Conservation (phyloP, 257 asterid species). For the Jasminum sambac region DNA sequence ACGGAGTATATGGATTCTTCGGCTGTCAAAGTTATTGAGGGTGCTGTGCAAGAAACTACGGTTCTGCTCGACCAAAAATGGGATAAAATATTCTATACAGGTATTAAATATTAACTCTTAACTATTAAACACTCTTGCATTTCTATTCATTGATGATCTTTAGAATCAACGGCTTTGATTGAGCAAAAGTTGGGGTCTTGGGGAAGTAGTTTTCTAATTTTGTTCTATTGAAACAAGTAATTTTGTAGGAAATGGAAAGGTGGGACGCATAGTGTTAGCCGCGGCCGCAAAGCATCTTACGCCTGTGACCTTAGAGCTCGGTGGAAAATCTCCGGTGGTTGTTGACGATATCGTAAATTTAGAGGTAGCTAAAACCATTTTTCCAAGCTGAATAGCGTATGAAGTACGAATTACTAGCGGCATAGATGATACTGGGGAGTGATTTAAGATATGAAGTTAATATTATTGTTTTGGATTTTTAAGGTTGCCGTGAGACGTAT, state of each 20-base stretch:
- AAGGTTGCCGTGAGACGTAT: conserved; percentile 79
- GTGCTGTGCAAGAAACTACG: conserved; percentile 46
- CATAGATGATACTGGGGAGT: too few species aligned
- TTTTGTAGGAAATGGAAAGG: conserved; percentile 62
- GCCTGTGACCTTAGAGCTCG: conserved; percentile 86
- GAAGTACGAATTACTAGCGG: too few species aligned
- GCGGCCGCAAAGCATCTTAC: conserved; percentile 94
- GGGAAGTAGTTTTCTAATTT: not conserved
- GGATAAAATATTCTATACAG: conserved; percentile 67
- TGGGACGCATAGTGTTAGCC: conserved; percentile 74
- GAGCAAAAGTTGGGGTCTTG: not conserved
- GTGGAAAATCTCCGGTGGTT: conserved; percentile 79
- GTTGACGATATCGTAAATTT: conserved; percentile 69
- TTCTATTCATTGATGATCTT: conserved; percentile 2
- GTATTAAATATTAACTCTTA: too few species aligned
- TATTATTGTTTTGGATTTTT: conserved; percentile 13
- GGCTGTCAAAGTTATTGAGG: conserved; percentile 48
- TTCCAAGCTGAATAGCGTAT: too few species aligned
- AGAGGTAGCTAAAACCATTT: conserved; percentile 35
- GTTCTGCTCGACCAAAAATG: conserved; percentile 76
- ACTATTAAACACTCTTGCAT: not conserved
- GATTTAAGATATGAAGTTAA: not conserved
- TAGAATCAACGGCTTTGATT: not conserved
- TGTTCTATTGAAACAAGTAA: conserved; percentile 7
- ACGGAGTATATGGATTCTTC: conserved; percentile 45